A percentile compares a stretch with the other conserved stretches of the same genome.
Evolutionary conservation across 176 grass and related monocot species (phyloP).

Genomic region (Chloris gayana): DNA sequence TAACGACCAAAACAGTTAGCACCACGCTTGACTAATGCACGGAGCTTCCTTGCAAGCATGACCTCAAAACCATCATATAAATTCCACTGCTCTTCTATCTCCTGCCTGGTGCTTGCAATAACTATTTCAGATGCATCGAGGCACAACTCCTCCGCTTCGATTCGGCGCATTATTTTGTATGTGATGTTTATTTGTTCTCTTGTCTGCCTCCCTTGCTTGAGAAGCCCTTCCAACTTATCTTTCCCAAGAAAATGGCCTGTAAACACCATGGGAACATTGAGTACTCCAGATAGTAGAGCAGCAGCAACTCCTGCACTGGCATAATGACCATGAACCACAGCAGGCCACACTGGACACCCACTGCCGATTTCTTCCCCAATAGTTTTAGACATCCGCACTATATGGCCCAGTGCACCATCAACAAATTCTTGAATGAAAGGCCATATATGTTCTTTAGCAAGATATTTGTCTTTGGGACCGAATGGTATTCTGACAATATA

Average conservation of each 20-base stretch:
- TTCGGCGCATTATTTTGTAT: conserved; percentile 89
- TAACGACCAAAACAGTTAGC: conserved; percentile 71
- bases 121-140: conserved; percentile 87
- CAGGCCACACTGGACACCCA: conserved; percentile 64
- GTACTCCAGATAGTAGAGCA: conserved; percentile 69
- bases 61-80: conserved; percentile 93
- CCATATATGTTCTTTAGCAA: conserved; percentile 84
- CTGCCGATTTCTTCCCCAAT: conserved; percentile 68
- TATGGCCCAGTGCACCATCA: conserved; percentile 73
- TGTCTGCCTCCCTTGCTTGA: conserved; percentile 82
- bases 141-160: conserved; percentile 75
- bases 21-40: conserved; percentile 65
- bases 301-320: conserved; percentile 79
- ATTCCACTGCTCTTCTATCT: conserved; percentile 86
- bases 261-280: conserved; percentile 85
- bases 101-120: conserved; percentile 82
- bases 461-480: conserved; percentile 77
- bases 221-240: conserved; percentile 82
- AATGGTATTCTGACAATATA: conserved; percentile 84
- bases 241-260: conserved; percentile 87
- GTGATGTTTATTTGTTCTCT: conserved; percentile 78
- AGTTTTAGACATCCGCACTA: conserved; percentile 70
- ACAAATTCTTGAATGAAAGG: conserved; percentile 91
- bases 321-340: conserved; percentile 89
- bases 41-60: conserved; percentile 69